Evolutionary conservation across 2,329 filamentous ascomycete species (phyloP).

Genomic region (Talaromyces funiculosus): DNA sequence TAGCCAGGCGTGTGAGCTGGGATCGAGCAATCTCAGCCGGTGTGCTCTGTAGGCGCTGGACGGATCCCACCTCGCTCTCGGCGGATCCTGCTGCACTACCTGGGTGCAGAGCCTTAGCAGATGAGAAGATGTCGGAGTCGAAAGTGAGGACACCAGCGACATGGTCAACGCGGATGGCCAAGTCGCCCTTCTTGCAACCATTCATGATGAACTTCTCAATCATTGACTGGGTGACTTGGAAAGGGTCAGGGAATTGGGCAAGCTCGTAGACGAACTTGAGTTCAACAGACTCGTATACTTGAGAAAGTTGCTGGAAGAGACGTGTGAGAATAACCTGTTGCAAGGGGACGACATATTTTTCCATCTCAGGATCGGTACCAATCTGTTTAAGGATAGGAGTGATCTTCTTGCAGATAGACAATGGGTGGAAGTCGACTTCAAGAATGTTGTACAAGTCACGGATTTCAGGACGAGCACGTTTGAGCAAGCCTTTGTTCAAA

Average conservation of each 20-base stretch:
- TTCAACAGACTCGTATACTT: constrained; percentile 98
- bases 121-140: constrained; percentile 97
- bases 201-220: constrained; percentile 99
- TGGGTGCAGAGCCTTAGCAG: constrained; percentile 82
- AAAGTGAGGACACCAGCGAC: constrained; percentile 93
- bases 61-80: constrained; percentile 74
- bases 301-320: constrained; percentile 96
- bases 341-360: constrained; percentile 89
- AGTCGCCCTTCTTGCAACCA: constrained; percentile 98
- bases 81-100: constrained; percentile 81
- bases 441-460: constrained; percentile 97
- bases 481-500: constrained; percentile 86
- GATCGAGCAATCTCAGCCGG: constrained; percentile 96
- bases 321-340: constrained; percentile 98
- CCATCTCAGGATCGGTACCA: constrained; percentile 88
- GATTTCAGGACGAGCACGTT: constrained; percentile 89
- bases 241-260: constrained; percentile 92
- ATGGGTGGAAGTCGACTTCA: constrained; percentile 96
- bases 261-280: constrained; percentile 88
- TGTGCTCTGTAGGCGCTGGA: constrained; percentile 94
- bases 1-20: constrained; percentile 85
- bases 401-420: constrained; percentile 99
- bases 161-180: constrained; percentile 93
- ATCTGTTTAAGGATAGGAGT: constrained; percentile 93
- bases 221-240: constrained; percentile 81